Base-by-base conservation (phyloP, 148 eudicot genomes). In the Persicaria tinctoria region DNA sequence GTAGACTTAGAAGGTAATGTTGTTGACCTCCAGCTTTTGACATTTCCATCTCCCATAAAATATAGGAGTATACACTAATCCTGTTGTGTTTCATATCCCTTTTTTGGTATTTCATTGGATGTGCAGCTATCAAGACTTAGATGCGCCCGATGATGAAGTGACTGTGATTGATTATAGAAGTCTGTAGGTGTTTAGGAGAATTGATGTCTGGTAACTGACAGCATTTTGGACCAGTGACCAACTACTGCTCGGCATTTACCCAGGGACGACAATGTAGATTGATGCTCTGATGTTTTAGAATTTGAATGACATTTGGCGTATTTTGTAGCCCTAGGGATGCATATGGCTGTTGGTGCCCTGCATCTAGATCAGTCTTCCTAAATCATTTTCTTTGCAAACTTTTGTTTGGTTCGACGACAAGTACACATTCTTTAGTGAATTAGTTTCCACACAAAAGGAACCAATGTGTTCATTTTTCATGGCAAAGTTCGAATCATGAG, bases 131-230 rank as follows among this genome's bases (percentile, higher is more conserved):
- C 85, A 90, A 78, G 99, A 92, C 77, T 88, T 96, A 79, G 99
- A 96, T 85, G 99, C 97, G 3, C 97, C 97, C 12, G 99, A 96
- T 54, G 99, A 96, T 74, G 99, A 96, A 81, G 99, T 96, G 66
- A 90, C 99, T 10, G 99, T 96, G 57, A 92, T 96, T 12, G 99
- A 96, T 80, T 96, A 96, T 80, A 80, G 97, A 84, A 96, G 99
- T 80, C 82, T 92, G 76, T 96, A 85, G 84, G 72, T 38, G 44
- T 20, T 16, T 41, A n/a, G 41, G 14, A 49, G 20, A 48, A 8
- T 18, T 57, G 62, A 14, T 53, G 4, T 14, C 23, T 18, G 32
- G 63, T 7, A 57, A 6, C 20, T 23, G 27, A 57, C 18, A 54
- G 20, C 1, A 14, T 14, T 4, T 18, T 14, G 59, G 18, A 6